A percentile compares a stretch with the other conserved stretches of the same genome.
phyloP scores from a whole-genome alignment of 2,329 filamentous ascomycete genomes.

The Aureobasidium uvarum region DNA sequence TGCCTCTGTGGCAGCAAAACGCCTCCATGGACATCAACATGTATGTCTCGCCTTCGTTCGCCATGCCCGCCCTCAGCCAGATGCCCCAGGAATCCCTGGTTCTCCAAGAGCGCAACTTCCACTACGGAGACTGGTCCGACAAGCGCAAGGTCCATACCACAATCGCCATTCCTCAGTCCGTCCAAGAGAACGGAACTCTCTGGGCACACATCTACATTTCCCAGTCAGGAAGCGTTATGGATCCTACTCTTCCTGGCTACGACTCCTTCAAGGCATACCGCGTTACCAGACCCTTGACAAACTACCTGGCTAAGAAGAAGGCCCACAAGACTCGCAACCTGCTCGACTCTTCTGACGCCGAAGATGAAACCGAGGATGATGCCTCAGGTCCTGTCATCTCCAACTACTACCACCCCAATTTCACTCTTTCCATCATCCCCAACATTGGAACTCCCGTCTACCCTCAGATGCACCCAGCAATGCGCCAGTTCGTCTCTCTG shows the following conservation, averaged over 20 bases:
- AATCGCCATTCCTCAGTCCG: slow-evolving; percentile 72
- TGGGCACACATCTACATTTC: slow-evolving; percentile 94
- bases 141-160: slow-evolving; percentile 72
- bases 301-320: slow-evolving; percentile 91
- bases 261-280: slow-evolving; percentile 75
- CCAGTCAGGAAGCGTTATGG: slow-evolving; percentile 70
- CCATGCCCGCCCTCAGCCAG: slow-evolving; percentile 64
- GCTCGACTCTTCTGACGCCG: slow-evolving; percentile 54
- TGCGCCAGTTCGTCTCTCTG: slow-evolving; percentile 73
- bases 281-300: slow-evolving; percentile 80
- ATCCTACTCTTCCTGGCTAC: slow-evolving; percentile 70
- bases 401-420: slow-evolving; percentile 94
- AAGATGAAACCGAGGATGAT: slow-evolving; percentile 54
- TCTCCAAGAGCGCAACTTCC: slow-evolving; percentile 76
- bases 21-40: slow-evolving; percentile 78
- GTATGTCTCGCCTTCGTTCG: slow-evolving; percentile 74
- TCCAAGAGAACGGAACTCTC: slow-evolving; percentile 89
- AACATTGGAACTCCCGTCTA: slow-evolving; percentile 70
- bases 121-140: slow-evolving; percentile 75
- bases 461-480: slow-evolving; percentile 65
- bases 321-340: slow-evolving; percentile 82
- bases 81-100: slow-evolving; percentile 68
- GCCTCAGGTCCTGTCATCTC: slow-evolving; percentile 66
- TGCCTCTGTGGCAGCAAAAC: slow-evolving; percentile 83
- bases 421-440: slow-evolving; percentile 83